Conservation (phyloP, 441 rosid genomes). For the Brassica balearica region DNA sequence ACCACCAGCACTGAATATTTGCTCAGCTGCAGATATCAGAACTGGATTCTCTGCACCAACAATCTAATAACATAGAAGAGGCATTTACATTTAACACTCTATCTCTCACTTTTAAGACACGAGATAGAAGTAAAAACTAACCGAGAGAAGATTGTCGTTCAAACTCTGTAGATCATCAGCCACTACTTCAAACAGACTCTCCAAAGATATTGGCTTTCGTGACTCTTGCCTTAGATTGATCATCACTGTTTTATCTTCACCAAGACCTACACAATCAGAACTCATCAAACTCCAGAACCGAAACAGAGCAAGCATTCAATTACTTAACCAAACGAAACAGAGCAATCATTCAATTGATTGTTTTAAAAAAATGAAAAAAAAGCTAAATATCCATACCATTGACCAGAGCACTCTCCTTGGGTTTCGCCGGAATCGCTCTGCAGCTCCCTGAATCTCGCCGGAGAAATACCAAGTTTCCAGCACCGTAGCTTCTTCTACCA, state of each 20-base stretch:
- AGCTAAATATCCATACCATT: slow-evolving; percentile 53
- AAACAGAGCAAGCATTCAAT: slow-evolving; percentile 27
- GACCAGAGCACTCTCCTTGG: slow-evolving; percentile 50
- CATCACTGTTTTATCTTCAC: slow-evolving; percentile 53
- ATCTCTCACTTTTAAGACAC: neutral
- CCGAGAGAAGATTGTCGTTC: slow-evolving; percentile 84
- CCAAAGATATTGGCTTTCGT: slow-evolving; percentile 57
- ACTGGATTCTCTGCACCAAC: slow-evolving; percentile 97
- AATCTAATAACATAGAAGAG: slow-evolving; percentile 58
- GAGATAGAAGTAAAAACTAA: slow-evolving; percentile 43
- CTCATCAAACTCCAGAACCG: no score
- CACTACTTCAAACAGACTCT: slow-evolving; percentile 73
- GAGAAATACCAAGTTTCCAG: slow-evolving; percentile 53
- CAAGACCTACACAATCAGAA: slow-evolving; percentile 48
- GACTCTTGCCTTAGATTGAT: slow-evolving; percentile 60
- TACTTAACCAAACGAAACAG: neutral
- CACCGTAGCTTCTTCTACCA: slow-evolving; percentile 44
- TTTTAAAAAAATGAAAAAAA: neutral
- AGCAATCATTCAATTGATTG: neutral
- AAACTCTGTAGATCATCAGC: slow-evolving; percentile 78
- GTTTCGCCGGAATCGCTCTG: slow-evolving; percentile 62
- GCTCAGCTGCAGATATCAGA: slow-evolving; percentile 93
- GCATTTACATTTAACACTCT: slow-evolving; percentile 30
- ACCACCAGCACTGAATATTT: slow-evolving; percentile 96
- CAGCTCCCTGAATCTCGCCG: slow-evolving; percentile 53